Conservation (phyloP, 345 rosid species). For the Dipteronia dyeriana region DNA sequence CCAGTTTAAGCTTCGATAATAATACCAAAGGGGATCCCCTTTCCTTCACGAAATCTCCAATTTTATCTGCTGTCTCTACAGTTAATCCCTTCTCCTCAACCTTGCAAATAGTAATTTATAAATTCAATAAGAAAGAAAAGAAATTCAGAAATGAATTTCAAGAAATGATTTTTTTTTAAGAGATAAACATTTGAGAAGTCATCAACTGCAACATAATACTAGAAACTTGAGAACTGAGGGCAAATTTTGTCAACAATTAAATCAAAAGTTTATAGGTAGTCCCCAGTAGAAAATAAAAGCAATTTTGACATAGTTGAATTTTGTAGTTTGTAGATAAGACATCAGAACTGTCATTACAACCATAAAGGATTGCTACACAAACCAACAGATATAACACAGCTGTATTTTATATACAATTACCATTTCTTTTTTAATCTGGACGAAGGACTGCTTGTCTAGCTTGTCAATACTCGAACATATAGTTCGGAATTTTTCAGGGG, state of each 20-base stretch:
- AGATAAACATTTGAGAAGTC: no score
- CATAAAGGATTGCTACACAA: not conserved
- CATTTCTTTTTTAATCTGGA: constrained; percentile 90
- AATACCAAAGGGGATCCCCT: constrained; percentile 73
- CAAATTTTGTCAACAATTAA: not conserved
- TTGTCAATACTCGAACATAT: constrained; percentile 96
- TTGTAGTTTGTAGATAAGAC: not conserved
- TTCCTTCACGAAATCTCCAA: constrained; percentile 76
- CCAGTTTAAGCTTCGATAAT: constrained; percentile 55
- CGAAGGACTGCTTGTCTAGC: constrained; percentile 84
- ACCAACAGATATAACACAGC: not conserved
- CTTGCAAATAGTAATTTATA: constrained; percentile 32
- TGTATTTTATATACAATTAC: constrained; percentile 36
- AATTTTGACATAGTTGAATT: not conserved
- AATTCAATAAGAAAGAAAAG: not conserved
- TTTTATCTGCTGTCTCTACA: constrained; percentile 68
- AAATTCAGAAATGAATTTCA: no score
- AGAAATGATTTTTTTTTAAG: no score
- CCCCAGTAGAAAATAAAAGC: not conserved
- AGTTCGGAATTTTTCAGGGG: constrained; percentile 83
- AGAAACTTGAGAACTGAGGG: not conserved
- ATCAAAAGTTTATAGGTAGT: not conserved
- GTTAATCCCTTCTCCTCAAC: constrained; percentile 88
- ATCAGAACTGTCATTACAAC: constrained; percentile 10
- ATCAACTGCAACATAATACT: not conserved